phyloP scores from a whole-genome alignment of 371 early-diverging fungal genomes.

The Apophysomyces elegans region DNA sequence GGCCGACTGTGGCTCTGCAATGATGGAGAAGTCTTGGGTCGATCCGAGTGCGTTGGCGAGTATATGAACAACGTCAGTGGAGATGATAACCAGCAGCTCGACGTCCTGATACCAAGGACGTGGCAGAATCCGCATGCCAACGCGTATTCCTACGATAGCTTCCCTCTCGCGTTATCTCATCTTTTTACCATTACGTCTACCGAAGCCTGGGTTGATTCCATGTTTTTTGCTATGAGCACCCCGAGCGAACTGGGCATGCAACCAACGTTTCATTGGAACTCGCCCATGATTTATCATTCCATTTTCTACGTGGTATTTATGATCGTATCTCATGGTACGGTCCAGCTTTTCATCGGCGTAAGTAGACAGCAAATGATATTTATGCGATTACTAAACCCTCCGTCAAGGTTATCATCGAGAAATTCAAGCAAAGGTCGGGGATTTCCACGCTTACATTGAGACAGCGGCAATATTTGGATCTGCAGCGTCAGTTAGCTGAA shows the following conservation, averaged over 20 bases:
- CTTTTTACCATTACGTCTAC: conserved; percentile 62
- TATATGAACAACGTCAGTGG: conserved; percentile 39
- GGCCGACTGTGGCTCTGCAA: conserved; percentile 63
- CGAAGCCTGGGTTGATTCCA: conserved; percentile 61
- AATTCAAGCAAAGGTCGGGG: conserved; percentile 63
- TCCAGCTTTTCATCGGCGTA: conserved; percentile 67
- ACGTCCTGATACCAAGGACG: conserved; percentile 49
- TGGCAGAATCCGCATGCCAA: conserved; percentile 58
- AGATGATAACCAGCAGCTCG: conserved; percentile 30
- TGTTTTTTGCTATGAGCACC: conserved; percentile 56
- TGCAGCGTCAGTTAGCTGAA: conserved; percentile 56
- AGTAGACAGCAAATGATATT: conserved; percentile 16
- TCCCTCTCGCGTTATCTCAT: conserved; percentile 49
- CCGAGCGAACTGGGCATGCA: conserved; percentile 54
- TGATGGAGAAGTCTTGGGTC: conserved; percentile 35
- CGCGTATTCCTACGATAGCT: conserved; percentile 55
- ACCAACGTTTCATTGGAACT: conserved; percentile 49
- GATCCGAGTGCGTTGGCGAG: conserved; percentile 55
- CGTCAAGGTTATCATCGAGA: conserved; percentile 58
- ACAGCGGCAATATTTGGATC: conserved; percentile 60
- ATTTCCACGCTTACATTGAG: conserved; percentile 58
- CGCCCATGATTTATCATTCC: conserved; percentile 55
- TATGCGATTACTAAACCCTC: neutral
- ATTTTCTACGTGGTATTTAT: conserved; percentile 61
- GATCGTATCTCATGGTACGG: conserved; percentile 61